Evolutionary conservation across 495 filamentous ascomycete genomes (phyloP).

Genomic region (Cercophora scortea): DNA sequence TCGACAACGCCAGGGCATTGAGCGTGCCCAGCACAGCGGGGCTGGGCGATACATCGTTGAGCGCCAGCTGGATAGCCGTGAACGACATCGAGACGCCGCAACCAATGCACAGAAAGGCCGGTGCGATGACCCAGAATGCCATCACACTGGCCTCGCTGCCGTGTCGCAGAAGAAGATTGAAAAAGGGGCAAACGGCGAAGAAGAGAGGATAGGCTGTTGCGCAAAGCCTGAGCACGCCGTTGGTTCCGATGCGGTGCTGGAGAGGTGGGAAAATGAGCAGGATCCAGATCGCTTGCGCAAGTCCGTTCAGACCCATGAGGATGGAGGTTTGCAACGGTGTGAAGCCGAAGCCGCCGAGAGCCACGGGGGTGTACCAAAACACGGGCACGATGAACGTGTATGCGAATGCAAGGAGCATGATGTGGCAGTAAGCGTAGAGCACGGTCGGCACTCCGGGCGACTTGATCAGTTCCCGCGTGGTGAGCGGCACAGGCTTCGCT

Average conservation of each 20-base stretch:
- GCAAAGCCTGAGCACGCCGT: conserved; percentile 48
- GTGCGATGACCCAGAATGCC: conserved; percentile 49
- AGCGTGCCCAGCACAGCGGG: conserved; percentile 52
- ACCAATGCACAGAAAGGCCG: conserved; percentile 33
- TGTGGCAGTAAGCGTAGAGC: conserved; percentile 51
- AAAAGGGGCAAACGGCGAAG: conserved; percentile 40
- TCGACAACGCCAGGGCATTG: conserved; percentile 54
- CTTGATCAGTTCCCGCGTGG: conserved; percentile 49
- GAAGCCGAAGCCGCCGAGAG: conserved; percentile 56
- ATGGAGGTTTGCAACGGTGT: conserved; percentile 49
- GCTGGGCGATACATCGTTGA: conserved; percentile 61
- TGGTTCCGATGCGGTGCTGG: conserved; percentile 51
- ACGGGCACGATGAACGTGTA: conserved; percentile 60
- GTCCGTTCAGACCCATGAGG: conserved; percentile 50
- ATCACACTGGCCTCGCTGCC: conserved; percentile 17
- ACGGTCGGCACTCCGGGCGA: conserved; percentile 54
- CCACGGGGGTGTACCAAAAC: conserved; percentile 50
- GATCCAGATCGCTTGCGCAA: conserved; percentile 57
- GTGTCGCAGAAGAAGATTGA: conserved; percentile 44
- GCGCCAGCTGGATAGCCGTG: conserved; percentile 56
- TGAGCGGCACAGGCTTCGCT: conserved; percentile 20
- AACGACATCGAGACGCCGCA: conserved; percentile 62
- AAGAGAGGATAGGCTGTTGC: conserved; percentile 50
- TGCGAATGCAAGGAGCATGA: conserved; percentile 53
- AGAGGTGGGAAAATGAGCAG: conserved; percentile 55